A percentile compares a stretch with the other conserved stretches of the same genome.
These are phyloP conservation scores for Xanthoceras sorbifolium DNA, from an alignment of 345 rosid genomes.

Conservation along the genomic window DNA sequence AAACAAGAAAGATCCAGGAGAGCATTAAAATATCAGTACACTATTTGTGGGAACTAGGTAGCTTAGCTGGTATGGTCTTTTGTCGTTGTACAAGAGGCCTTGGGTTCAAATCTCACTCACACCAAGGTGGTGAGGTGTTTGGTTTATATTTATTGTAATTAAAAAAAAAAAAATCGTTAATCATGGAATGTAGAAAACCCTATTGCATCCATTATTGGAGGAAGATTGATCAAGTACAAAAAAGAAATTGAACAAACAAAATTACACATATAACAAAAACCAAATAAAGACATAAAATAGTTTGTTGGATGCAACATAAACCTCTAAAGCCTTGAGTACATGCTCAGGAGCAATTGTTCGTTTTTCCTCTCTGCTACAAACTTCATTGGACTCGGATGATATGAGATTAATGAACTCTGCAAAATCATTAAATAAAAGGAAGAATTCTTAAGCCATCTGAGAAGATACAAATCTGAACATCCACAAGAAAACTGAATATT, in stretches of 20 bases:
- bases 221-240: not conserved
- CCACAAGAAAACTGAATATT: not conserved
- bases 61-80: not conserved
- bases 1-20: not conserved
- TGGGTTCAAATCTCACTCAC: not conserved
- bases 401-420: conserved; percentile 97
- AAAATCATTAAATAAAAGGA: conserved; percentile 13
- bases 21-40: not conserved
- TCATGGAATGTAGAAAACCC: not conserved
- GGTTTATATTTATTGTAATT: not conserved
- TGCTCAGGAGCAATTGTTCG: conserved; percentile 99
- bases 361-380: conserved; percentile 91
- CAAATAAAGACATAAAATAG: conserved; percentile 1
- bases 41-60: not conserved
- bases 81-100: not conserved
- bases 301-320: conserved; percentile 20
- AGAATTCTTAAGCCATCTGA: conserved; percentile 9
- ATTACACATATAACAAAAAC: not conserved
- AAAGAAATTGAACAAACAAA: not conserved
- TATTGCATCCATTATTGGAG: not conserved
- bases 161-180: no score
- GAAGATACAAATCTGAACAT: conserved; percentile 17
- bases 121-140: not conserved
- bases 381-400: conserved; percentile 98
- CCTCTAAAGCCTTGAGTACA: conserved; percentile 94